A percentile compares a stretch with the other conserved stretches of the same genome.
These are phyloP conservation scores for Penicillium sp. DNA, from an alignment of 2,329 filamentous ascomycete genomes.

Conservation along the genomic window DNA sequence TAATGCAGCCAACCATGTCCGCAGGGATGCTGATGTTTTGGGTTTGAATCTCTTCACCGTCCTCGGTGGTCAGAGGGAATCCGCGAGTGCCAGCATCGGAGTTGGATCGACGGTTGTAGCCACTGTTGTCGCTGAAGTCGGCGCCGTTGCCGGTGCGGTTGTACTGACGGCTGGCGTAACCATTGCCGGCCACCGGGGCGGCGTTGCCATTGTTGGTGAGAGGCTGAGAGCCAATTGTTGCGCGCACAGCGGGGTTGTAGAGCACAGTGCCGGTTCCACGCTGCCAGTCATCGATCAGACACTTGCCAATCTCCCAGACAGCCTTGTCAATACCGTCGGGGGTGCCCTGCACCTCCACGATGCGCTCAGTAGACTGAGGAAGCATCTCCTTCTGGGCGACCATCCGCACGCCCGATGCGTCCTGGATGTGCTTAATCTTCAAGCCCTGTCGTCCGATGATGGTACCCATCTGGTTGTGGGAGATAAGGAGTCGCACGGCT, in stretches of 20 bases:
- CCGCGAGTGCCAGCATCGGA: slow-evolving; percentile 78
- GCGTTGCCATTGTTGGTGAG: slow-evolving; percentile 49
- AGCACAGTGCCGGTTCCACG: slow-evolving; percentile 94
- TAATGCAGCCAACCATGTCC: slow-evolving; percentile 99
- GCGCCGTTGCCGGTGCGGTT: slow-evolving; percentile 93
- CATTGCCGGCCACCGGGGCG: slow-evolving; percentile 51
- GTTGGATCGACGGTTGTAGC: slow-evolving; percentile 78
- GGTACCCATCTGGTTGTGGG: slow-evolving; percentile 99
- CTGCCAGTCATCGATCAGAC: slow-evolving; percentile 95
- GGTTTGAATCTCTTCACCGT: slow-evolving; percentile 95
- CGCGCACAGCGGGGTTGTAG: slow-evolving; percentile 94
- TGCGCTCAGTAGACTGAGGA: slow-evolving; percentile 94
- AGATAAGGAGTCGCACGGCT: slow-evolving; percentile 98
- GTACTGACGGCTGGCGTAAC: slow-evolving; percentile 67
- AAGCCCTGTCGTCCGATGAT: slow-evolving; percentile 95
- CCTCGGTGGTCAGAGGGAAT: slow-evolving; percentile 86
- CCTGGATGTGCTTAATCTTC: slow-evolving; percentile 99
- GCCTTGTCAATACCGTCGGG: slow-evolving; percentile 95
- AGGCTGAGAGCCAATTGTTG: slow-evolving; percentile 63
- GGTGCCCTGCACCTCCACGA: slow-evolving; percentile 94
- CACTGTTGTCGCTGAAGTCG: slow-evolving; percentile 86
- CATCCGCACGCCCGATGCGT: slow-evolving; percentile 95
- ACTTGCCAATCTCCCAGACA: slow-evolving; percentile 98
- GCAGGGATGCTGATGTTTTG: slow-evolving; percentile 99
- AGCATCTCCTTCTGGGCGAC: slow-evolving; percentile 99